phyloP scores from a whole-genome alignment of 1,139 yeast species.

The Blastobotrys indianensis region DNA sequence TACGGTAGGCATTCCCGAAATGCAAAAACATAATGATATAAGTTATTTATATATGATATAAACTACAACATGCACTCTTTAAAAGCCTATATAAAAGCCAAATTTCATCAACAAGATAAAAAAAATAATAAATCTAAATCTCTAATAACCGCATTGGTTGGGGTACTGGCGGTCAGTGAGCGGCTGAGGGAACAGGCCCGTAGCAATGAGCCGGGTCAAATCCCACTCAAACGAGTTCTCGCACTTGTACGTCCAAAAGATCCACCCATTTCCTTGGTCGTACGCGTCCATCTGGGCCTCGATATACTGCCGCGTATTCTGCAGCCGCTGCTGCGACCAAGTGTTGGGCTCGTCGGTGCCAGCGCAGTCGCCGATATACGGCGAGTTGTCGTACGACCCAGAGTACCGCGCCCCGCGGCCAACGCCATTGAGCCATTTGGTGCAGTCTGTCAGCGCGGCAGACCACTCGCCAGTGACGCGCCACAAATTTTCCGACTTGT shows the following conservation, averaged over 20 bases:
- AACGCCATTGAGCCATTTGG: constrained; percentile 87
- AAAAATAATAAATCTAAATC: too few species aligned
- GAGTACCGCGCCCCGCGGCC: constrained; percentile 83
- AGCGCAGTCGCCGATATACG: constrained; percentile 59
- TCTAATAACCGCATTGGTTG: constrained; percentile 52
- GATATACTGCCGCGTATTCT: constrained; percentile 59
- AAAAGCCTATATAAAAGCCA: too few species aligned
- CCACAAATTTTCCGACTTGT: constrained; percentile 59
- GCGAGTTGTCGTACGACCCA: constrained; percentile 48
- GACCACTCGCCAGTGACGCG: constrained; percentile 86
- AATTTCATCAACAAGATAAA: too few species aligned
- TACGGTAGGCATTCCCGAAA: too few species aligned
- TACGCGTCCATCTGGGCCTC: constrained; percentile 91
- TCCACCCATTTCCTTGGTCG: constrained; percentile 72
- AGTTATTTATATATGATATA: too few species aligned
- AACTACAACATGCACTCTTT: too few species aligned
- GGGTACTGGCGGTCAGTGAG: constrained; percentile 58
- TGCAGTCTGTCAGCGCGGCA: constrained; percentile 92
- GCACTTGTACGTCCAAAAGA: constrained; percentile 86
- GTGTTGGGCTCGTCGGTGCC: constrained; percentile 47
- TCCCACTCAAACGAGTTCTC: constrained; percentile 89
- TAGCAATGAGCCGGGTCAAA: constrained; percentile 48
- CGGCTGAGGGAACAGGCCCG: constrained; percentile 78
- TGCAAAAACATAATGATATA: too few species aligned
- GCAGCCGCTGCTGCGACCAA: constrained; percentile 58